A percentile compares a stretch with the other conserved stretches of the same genome.
Evolutionary conservation across 1,284 basidiomycete genomes (phyloP).

Genomic region (Ceratobasidium sp.): DNA sequence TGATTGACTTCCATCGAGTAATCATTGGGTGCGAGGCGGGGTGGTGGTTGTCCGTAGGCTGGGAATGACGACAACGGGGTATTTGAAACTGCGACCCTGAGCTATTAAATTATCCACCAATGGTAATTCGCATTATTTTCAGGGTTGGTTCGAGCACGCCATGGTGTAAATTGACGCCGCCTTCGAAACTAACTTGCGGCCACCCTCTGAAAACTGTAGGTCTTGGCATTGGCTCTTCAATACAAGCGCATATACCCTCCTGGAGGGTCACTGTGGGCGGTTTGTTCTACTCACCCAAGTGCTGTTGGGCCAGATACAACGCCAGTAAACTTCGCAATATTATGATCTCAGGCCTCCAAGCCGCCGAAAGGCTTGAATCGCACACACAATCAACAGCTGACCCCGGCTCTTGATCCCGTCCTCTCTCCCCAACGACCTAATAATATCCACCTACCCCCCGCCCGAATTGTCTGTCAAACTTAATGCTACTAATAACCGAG

Average conservation of each 20-base stretch:
- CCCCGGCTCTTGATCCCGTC: constrained; percentile 14
- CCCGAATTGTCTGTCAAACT: constrained; percentile 26
- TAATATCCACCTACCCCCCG: constrained; percentile 3
- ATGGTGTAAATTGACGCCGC: no score
- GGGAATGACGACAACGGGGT: constrained; percentile 2
- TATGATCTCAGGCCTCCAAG: constrained; percentile 25
- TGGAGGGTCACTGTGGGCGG: no score
- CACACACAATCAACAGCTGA: constrained; percentile 20
- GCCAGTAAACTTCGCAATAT: no score
- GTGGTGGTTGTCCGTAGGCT: constrained; percentile 5
- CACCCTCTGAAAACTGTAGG: no score
- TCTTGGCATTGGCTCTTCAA: no score
- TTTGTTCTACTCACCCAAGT: not conserved
- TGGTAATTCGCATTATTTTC: not conserved
- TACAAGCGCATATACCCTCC: not conserved
- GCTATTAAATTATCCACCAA: no score
- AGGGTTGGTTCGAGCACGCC: constrained; percentile 6
- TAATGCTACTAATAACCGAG: not conserved
- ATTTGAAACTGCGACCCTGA: constrained; percentile 14
- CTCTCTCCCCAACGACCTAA: not conserved
- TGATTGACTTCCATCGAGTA: not conserved
- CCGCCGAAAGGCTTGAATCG: constrained; percentile 25
- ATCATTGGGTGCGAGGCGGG: not conserved
- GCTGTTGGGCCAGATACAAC: no score
- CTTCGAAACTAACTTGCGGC: not conserved